Evolutionary conservation across 805 yeast genomes (phyloP), one percentile per base, ranked within the genome.

Genomic region (Middelhovenomyces tepae): DNA sequence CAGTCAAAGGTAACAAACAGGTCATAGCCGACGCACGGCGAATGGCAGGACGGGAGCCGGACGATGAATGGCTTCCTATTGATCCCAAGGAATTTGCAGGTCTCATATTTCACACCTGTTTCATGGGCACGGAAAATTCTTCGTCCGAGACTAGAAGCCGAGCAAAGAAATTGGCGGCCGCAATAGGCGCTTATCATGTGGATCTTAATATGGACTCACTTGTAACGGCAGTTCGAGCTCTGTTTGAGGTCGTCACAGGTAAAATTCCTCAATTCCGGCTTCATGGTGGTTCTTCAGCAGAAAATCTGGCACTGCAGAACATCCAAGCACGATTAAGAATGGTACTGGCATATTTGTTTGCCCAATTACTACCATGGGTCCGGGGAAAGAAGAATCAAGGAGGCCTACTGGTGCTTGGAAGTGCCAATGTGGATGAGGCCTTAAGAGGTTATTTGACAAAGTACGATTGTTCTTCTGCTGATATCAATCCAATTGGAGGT

Each of bases 401-500:
- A 3, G 96, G 97, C 0, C 59, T 91, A 31, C 64, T 91, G 24
- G 99, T 91, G 5, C 65, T 91, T 32, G 98, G 98, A 1, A 79
- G 94, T 50, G 96, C 97, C 3, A 91, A 91, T 53, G 98, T 91
- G 9, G 99, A 91, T 58, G 99, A 91, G 55, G 86, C 95, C 48
- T 62, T 91, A 39, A 67, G 99, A 39, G 99, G 99, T 0, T 91
- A 91, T 51, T 65, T 91, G 51, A 91, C 99, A 7, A 91, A 91
- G 54, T 91, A 91, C 57, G 99, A 91, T 57, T 86, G 96, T 57
- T 87, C 97, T 3, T 78, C 94, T 11, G 98, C 98, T 1, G 99
- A 91, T 60, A 73, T 91, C 39, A 91, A 91, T 53, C 99, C 99
- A 17, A 93, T 91, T 45, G 99, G 99, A n/a, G 95, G 96, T 22